These are phyloP conservation scores for Trichophyton simii DNA, from an alignment of 2,329 filamentous ascomycete genomes.

Conservation along the genomic window DNA sequence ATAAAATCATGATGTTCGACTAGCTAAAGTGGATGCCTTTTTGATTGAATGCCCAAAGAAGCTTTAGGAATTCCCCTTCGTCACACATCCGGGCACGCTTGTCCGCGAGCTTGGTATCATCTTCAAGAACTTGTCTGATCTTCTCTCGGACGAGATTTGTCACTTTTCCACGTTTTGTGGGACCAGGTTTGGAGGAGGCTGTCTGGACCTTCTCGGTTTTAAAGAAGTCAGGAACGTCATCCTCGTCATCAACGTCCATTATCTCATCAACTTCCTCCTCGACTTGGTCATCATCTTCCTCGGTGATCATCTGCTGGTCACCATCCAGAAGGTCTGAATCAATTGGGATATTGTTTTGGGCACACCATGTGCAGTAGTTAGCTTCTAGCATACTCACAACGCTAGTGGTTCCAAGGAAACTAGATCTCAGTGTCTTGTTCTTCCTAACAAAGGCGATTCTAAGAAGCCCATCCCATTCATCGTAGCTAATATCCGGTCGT, in stretches of 20 bases:
- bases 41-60: slow-evolving; percentile 75
- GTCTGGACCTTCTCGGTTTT: slow-evolving; percentile 44
- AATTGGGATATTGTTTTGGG: slow-evolving; percentile 66
- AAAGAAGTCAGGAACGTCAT: slow-evolving; percentile 75
- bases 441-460: slow-evolving; percentile 73
- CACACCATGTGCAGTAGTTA: slow-evolving; percentile 85
- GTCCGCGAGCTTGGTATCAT: slow-evolving; percentile 66
- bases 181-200: slow-evolving; percentile 41
- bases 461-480: slow-evolving; percentile 87
- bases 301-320: slow-evolving; percentile 23
- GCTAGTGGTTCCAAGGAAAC: slow-evolving; percentile 66
- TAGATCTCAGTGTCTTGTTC: slow-evolving; percentile 77
- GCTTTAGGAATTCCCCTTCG: slow-evolving; percentile 77
- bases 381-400: slow-evolving; percentile 70
- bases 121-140: slow-evolving; percentile 70
- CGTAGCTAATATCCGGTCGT: slow-evolving; percentile 76
- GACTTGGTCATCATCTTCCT: slow-evolving; percentile 20
- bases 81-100: slow-evolving; percentile 77
- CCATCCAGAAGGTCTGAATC: slow-evolving; percentile 48
- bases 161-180: slow-evolving; percentile 65
- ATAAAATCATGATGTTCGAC: slow-evolving; percentile 13
- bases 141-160: slow-evolving; percentile 74
- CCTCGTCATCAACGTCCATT: slow-evolving; percentile 41
- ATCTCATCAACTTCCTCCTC: slow-evolving; percentile 39
- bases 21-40: slow-evolving; percentile 86